Percentiles rank a stretch among this genome's conserved stretches.
phyloP scores from a whole-genome alignment of 2,329 filamentous ascomycete species.

The Trichoderma breve region DNA sequence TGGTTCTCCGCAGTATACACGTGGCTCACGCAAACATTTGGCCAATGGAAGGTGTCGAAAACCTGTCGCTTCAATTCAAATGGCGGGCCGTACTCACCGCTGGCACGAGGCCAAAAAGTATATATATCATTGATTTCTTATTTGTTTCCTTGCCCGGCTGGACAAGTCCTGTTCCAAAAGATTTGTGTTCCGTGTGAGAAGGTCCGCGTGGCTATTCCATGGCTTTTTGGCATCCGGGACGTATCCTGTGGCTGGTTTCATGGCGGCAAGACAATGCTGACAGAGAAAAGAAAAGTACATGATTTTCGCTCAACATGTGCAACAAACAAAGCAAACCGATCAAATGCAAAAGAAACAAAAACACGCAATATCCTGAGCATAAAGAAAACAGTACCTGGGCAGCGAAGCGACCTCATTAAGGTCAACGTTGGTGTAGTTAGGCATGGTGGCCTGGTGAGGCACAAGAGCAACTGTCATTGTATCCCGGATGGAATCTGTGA shows the following conservation, averaged over 20 bases:
- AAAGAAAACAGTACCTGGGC: conserved; percentile 61
- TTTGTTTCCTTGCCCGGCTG: conserved; percentile 32
- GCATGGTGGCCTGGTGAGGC: conserved; percentile 50
- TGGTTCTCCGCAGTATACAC: conserved; percentile 16
- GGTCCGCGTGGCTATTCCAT: conserved; percentile 19
- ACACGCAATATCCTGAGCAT: conserved; percentile 22
- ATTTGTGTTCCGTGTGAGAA: conserved; percentile 2
- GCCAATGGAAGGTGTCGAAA: conserved; percentile 14
- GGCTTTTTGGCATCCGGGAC: conserved; percentile 22
- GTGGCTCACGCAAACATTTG: conserved; percentile 16
- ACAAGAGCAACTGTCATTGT: conserved; percentile 50
- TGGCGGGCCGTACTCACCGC: conserved; percentile 41
- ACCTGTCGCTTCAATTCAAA: conserved; percentile 18
- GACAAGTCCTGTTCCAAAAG: conserved; percentile 31
- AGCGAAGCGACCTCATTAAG: conserved; percentile 60
- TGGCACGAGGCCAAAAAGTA: conserved; percentile 25
- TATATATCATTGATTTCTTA: conserved; percentile 28
- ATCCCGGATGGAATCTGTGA: conserved; percentile 36
- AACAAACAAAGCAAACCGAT: conserved; percentile 27
- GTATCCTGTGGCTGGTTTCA: conserved; percentile 24
- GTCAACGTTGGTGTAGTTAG: conserved; percentile 51
- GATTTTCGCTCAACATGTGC: conserved; percentile 30
- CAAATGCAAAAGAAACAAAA: conserved; percentile 29
- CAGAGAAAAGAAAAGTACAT: conserved; percentile 30
- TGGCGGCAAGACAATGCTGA: conserved; percentile 26